Base-by-base conservation (phyloP, 345 rosid species). In the Dipteronia sinensis region DNA sequence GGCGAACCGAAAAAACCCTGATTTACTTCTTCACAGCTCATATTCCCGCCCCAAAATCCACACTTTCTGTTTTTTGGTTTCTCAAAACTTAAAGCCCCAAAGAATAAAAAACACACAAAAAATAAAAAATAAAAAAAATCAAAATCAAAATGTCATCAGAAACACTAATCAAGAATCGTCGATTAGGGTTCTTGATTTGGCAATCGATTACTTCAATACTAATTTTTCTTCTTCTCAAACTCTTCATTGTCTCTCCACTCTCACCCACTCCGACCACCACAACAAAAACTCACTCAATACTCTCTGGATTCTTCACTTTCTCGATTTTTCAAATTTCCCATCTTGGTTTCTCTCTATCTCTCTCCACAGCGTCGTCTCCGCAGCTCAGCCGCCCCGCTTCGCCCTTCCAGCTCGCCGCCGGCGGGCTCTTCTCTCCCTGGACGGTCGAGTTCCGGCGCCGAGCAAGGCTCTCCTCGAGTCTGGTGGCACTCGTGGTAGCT, bases 151-250 rank as follows among this genome's bases (percentile, higher is more conserved):
- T 64, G 67, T 64, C 67, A 10, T 79, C 91, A 17, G 89, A 86
- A 56, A 31, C 80, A 72, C 83, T 90, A 3, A 84, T 84, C 23
- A 85, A 82, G 76, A 86, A 87, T 67, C 86, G 95, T 4, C 84
- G 85, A 38, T 65, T 83, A 22, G 94, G 94, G 74, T 94, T 92
- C 70, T 76, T 92, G 10, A 90, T 92, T 44, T 91, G 95, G 98
- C 94, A 94, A 53, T 87, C 93, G 2, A 87, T 94, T 7, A 75
- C 87, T 56, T 86, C 93, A 11, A 69, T 91, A 15, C 67, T 78
- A 61, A 80, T 91, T 74, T 94, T 85, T 92, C 4, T 92, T 76
- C 71, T 86, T 84, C 82, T 82, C 89, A 86, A 84, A 71, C 42
- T 81, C 69, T 71, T 86, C 73, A 49, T 87, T 55, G 71, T 83